A percentile compares a stretch with the other conserved stretches of the same genome.
Conservation (phyloP, 345 rosid species). For the Salix suchowensis region DNA sequence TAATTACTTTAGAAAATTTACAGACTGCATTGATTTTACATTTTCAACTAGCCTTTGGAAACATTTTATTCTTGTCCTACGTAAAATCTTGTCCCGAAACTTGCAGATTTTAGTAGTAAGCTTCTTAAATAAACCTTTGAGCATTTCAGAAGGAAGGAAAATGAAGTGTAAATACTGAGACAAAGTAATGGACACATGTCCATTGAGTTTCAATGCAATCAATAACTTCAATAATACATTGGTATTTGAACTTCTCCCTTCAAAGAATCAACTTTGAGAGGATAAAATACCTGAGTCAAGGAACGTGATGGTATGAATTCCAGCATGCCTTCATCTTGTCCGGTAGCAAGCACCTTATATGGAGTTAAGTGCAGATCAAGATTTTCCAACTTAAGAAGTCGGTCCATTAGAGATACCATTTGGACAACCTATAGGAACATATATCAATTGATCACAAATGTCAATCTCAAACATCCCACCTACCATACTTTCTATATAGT, state of each 20-base stretch:
- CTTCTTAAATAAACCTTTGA: not conserved
- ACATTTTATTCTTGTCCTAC: not conserved
- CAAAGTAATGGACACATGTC: not conserved
- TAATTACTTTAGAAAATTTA: not conserved
- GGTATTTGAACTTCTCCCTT: not conserved
- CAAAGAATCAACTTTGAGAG: constrained; percentile 4
- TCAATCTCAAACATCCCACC: not conserved
- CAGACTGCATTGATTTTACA: not conserved
- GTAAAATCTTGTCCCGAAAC: not conserved
- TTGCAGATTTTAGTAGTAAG: not conserved
- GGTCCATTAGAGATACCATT: constrained; percentile 99
- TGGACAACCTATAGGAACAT: constrained; percentile 72
- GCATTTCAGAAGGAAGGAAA: not conserved
- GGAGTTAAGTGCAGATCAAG: constrained; percentile 91
- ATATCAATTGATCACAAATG: constrained; percentile 18
- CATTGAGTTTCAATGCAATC: constrained; percentile 1
- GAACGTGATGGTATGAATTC: constrained; percentile 93
- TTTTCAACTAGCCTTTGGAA: not conserved
- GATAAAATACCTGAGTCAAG: constrained; percentile 70
- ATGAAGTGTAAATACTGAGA: not conserved
- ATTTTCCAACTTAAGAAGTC: constrained; percentile 90
- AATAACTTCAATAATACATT: not conserved
- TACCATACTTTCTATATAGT: not conserved
- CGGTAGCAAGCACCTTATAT: constrained; percentile 91
- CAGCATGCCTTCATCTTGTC: constrained; percentile 98